Conservation (phyloP, 768 basidiomycete species). For the Serpula lacrymans region DNA sequence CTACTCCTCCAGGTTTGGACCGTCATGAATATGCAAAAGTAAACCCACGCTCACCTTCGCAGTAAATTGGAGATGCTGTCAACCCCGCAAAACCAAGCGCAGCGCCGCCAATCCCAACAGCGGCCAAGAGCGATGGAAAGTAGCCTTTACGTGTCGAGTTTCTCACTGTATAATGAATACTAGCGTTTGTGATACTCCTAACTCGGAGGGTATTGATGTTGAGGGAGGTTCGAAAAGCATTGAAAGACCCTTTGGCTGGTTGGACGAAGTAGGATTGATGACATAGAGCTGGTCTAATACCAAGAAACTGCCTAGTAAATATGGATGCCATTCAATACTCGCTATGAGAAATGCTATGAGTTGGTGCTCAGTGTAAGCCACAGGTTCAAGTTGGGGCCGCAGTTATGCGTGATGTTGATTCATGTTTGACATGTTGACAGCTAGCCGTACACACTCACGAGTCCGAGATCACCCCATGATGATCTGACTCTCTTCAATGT, state of each 20-base stretch:
- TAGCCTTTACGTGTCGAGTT: constrained; percentile 7
- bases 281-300: constrained; percentile 11
- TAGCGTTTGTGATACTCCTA: background rate
- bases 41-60: constrained; percentile 45
- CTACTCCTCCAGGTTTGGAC: constrained; percentile 6
- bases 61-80: constrained; percentile 37
- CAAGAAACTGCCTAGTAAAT: constrained; percentile 11
- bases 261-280: constrained; percentile 5
- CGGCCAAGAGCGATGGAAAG: constrained; percentile 19
- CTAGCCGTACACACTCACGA: too few species aligned
- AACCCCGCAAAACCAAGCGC: constrained; percentile 44
- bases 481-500: too few species aligned
- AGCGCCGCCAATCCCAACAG: constrained; percentile 36
- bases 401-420: too few species aligned
- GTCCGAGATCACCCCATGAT: too few species aligned
- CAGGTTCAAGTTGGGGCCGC: too few species aligned
- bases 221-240: constrained; percentile 1
- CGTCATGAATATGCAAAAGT: background rate
- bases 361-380: too few species aligned
- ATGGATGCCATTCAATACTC: constrained; percentile 11
- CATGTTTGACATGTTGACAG: too few species aligned
- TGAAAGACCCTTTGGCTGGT: too few species aligned
- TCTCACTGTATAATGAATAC: background rate
- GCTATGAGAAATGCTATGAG: too few species aligned
- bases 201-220: background rate